Conservation (phyloP, 2,329 filamentous ascomycete species). For the Pseudogymnoascus sp. region DNA sequence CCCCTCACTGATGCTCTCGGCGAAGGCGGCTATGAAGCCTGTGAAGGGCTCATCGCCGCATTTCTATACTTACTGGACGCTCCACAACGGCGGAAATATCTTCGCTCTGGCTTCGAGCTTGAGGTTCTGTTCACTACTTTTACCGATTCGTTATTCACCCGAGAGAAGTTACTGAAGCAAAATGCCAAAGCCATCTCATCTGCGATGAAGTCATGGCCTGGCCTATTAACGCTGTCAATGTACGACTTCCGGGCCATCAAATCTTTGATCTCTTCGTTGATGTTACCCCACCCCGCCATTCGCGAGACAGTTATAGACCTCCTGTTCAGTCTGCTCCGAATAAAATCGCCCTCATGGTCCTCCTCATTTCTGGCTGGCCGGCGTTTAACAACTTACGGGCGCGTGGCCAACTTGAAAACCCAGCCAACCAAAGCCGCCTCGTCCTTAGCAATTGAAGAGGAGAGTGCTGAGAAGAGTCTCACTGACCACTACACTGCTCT, state of each 20-base stretch:
- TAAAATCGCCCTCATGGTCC: constrained; percentile 91
- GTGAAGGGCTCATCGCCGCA: constrained; percentile 79
- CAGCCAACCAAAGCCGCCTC: constrained; percentile 41
- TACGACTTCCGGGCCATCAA: constrained; percentile 77
- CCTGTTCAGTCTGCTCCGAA: constrained; percentile 69
- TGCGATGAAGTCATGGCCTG: constrained; percentile 88
- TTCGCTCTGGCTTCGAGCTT: constrained; percentile 83
- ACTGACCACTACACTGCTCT: constrained; percentile 91
- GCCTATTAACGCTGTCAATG: constrained; percentile 79
- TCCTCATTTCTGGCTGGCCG: constrained; percentile 90
- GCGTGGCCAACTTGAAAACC: constrained; percentile 75
- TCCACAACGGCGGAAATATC: constrained; percentile 68
- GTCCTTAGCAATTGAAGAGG: constrained; percentile 46
- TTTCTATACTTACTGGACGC: constrained; percentile 85
- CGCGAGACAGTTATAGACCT: constrained; percentile 80
- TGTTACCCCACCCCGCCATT: constrained; percentile 46
- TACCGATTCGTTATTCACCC: constrained; percentile 66
- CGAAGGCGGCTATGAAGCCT: constrained; percentile 85
- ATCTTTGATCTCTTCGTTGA: constrained; percentile 62
- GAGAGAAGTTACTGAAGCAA: constrained; percentile 61
- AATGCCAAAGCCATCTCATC: constrained; percentile 90
- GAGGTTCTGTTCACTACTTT: constrained; percentile 87
- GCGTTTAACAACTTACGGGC: constrained; percentile 89
- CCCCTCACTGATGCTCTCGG: constrained; percentile 86
- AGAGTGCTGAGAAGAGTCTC: constrained; percentile 70